A percentile compares a stretch with the other conserved stretches of the same genome.
Evolutionary conservation across 805 yeast species (phyloP).

Genomic region (Candida saitoana): DNA sequence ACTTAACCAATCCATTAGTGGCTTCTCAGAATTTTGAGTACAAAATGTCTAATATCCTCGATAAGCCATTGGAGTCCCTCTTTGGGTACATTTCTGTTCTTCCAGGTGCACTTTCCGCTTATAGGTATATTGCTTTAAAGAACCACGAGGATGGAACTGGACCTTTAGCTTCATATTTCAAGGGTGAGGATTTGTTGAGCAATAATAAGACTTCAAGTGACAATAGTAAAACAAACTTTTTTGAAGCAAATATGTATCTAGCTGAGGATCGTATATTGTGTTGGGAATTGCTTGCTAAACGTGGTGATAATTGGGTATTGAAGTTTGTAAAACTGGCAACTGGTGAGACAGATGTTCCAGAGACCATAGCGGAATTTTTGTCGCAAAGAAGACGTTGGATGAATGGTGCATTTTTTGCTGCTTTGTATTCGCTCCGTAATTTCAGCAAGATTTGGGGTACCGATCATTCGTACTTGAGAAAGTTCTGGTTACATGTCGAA

Average conservation of each 20-base stretch:
- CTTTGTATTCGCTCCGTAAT: slow-evolving; percentile 79
- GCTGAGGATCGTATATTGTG: slow-evolving; percentile 96
- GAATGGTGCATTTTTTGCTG: slow-evolving; percentile 95
- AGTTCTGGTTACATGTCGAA: slow-evolving; percentile 69
- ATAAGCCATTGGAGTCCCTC: slow-evolving; percentile 87
- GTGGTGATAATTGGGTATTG: slow-evolving; percentile 78
- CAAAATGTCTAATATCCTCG: slow-evolving; percentile 93
- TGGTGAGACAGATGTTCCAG: slow-evolving; percentile 97
- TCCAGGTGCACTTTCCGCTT: slow-evolving; percentile 96
- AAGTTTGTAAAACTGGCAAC: slow-evolving; percentile 89
- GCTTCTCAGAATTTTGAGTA: slow-evolving; percentile 97
- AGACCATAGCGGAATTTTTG: slow-evolving; percentile 76
- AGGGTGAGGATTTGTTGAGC: slow-evolving; percentile 64
- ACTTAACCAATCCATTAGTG: slow-evolving; percentile 82
- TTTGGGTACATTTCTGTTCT: slow-evolving; percentile 92
- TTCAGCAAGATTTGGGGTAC: slow-evolving; percentile 74
- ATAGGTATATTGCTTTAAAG: slow-evolving; percentile 79
- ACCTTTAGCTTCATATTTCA: slow-evolving; percentile 82
- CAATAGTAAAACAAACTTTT: slow-evolving; percentile 64
- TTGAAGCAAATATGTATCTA: slow-evolving; percentile 93
- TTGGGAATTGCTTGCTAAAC: slow-evolving; percentile 92
- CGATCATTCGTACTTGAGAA: slow-evolving; percentile 66
- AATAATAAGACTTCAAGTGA: slow-evolving; percentile 19
- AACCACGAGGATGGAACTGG: slow-evolving; percentile 91
- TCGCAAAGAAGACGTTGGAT: slow-evolving; percentile 95